Conservation (phyloP, 1,284 basidiomycete species). For the Taiwanofungus camphoratus region DNA sequence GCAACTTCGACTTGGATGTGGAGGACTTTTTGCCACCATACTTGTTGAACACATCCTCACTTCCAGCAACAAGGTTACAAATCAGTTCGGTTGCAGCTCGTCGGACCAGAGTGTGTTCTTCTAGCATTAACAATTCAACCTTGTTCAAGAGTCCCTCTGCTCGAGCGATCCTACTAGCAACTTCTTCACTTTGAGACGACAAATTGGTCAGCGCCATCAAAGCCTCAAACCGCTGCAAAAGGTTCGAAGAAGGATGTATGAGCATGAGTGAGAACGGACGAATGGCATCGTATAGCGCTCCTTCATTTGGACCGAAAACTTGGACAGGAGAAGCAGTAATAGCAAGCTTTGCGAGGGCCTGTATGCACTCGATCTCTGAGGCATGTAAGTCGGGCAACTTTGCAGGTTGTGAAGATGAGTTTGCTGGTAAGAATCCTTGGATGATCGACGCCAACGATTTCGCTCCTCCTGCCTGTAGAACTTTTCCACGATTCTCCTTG, state of each 20-base stretch:
- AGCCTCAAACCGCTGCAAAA: constrained; percentile 87
- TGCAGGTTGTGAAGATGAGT: constrained; percentile 18
- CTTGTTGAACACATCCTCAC: constrained; percentile 66
- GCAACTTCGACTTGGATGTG: constrained; percentile 58
- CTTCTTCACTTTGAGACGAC: constrained; percentile 66
- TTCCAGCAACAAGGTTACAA: constrained; percentile 84
- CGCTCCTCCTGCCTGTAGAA: constrained; percentile 81
- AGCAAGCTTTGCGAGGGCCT: constrained; percentile 88
- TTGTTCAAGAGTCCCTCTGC: constrained; percentile 60
- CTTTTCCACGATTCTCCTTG: constrained; percentile 67
- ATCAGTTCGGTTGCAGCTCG: constrained; percentile 89
- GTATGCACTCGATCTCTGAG: constrained; percentile 64
- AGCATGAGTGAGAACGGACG: constrained; percentile 72
- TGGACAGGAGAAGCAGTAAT: constrained; percentile 89
- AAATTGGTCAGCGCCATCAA: constrained; percentile 96
- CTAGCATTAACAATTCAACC: constrained; percentile 78
- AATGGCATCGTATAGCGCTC: constrained; percentile 75
- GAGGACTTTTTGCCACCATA: constrained; percentile 46
- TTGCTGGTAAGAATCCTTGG: constrained; percentile 27
- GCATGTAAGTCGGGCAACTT: constrained; percentile 32
- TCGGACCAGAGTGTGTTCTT: constrained; percentile 78
- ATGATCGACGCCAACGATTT: constrained; percentile 69
- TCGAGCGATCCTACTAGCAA: constrained; percentile 60
- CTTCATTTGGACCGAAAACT: constrained; percentile 81
- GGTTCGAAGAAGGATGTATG: constrained; percentile 57